Conservation (phyloP, 768 basidiomycete genomes). For the button mushroom (Agaricus bisporus) region DNA sequence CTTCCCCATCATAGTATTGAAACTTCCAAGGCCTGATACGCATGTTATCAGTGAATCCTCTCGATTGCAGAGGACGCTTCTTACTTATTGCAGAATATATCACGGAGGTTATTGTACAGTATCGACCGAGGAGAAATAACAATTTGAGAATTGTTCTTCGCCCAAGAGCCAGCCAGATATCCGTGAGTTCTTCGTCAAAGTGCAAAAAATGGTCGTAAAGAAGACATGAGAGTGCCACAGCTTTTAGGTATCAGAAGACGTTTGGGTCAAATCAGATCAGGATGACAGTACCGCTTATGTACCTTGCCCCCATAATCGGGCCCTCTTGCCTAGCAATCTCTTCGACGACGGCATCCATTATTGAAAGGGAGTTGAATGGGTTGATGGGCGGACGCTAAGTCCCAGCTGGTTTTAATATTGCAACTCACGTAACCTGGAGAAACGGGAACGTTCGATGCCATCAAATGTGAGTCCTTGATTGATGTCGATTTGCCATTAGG, state of each 20-base stretch:
- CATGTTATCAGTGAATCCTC: background rate
- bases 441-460: too few relatives aligned
- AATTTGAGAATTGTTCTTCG: background rate
- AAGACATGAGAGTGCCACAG: background rate
- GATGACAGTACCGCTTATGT: background rate
- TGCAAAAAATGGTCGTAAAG: background rate
- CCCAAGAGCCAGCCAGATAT: background rate
- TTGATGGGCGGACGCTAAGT: too few relatives aligned
- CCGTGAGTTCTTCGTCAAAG: constrained; percentile 1
- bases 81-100: background rate
- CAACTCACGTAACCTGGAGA: too few relatives aligned
- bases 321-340: background rate
- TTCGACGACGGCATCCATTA: background rate
- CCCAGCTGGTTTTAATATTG: too few relatives aligned
- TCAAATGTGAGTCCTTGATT: too few relatives aligned
- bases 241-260: background rate
- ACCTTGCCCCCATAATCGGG: background rate
- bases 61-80: background rate
- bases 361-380: background rate
- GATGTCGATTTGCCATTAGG: too few relatives aligned
- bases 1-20: background rate
- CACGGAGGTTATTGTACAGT: background rate
- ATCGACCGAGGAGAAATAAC: background rate
- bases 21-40: background rate
- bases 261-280: background rate